These are phyloP conservation scores for Kwoniella sp. DNA, from an alignment of 768 basidiomycete species.

Conservation along the genomic window DNA sequence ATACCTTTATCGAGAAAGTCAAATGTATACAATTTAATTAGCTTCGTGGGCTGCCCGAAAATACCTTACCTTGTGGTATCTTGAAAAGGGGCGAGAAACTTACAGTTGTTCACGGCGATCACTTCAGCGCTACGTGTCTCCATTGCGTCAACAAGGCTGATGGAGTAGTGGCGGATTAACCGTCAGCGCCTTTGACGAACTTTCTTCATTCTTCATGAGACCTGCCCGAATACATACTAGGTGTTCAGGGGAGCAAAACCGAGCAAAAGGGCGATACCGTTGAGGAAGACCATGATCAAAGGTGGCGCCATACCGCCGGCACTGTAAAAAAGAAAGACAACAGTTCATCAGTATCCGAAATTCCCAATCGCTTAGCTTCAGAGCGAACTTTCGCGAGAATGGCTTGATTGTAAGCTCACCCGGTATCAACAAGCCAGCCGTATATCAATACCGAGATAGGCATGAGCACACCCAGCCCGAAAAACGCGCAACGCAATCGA, in stretches of 20 bases:
- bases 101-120: conserved; percentile 56
- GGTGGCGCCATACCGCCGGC: conserved; percentile 50
- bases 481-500: conserved; percentile 46
- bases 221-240: conserved; percentile 47
- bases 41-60: no score
- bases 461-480: conserved; percentile 46
- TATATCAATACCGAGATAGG: conserved; percentile 36
- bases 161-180: no score
- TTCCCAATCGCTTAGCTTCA: conserved; percentile 8
- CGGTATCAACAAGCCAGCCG: conserved; percentile 17
- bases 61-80: no score
- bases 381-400: not conserved
- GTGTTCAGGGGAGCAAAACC: conserved; percentile 49
- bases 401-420: conserved; percentile 25
- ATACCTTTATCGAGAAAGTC: conserved; percentile 26
- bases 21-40: no score
- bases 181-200: no score
- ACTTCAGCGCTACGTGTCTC: conserved; percentile 44
- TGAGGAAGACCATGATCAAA: conserved; percentile 44
- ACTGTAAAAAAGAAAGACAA: conserved; percentile 14
- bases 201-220: no score
- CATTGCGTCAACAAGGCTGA: conserved; percentile 41
- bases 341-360: no score
- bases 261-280: conserved; percentile 49
- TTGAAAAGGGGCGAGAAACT: no score